These are phyloP conservation scores for Lipomyces orientalis DNA, from an alignment of 805 yeast genomes.

Conservation along the genomic window DNA sequence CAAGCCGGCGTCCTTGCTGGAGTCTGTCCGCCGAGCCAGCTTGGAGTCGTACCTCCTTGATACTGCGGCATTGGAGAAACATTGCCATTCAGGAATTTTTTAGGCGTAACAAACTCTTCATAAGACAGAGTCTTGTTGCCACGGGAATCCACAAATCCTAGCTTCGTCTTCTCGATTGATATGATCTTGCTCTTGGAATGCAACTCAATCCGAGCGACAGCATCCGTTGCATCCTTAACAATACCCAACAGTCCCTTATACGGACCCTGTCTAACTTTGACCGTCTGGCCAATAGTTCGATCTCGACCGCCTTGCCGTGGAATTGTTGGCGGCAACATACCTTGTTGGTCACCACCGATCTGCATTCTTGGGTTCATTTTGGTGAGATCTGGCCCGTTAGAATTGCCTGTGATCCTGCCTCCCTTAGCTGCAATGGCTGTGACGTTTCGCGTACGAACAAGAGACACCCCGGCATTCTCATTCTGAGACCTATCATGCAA, in stretches of 20 bases:
- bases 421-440: conserved; percentile 86
- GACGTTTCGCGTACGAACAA: conserved; percentile 73
- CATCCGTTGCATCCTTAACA: conserved; percentile 91
- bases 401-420: conserved; percentile 55
- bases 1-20: conserved; percentile 45
- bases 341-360: conserved; percentile 44
- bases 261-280: conserved; percentile 86
- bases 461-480: conserved; percentile 92
- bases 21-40: conserved; percentile 20
- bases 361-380: conserved; percentile 84
- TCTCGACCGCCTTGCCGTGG: conserved; percentile 78
- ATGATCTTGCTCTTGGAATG: conserved; percentile 90
- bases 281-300: conserved; percentile 78
- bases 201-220: conserved; percentile 87
- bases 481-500: conserved; percentile 76
- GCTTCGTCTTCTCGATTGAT: conserved; percentile 77
- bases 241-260: conserved; percentile 95
- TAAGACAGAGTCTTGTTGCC: conserved; percentile 70
- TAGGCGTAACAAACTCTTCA: conserved; percentile 71
- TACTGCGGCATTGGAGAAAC: conserved; percentile 42
- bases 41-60: conserved; percentile 41
- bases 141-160: conserved; percentile 67
- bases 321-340: conserved; percentile 57
- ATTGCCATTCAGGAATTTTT: conserved; percentile 31
- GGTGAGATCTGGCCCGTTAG: conserved; percentile 51